These are phyloP conservation scores for Vicia villosa DNA, from an alignment of 306 rosid genomes.

Conservation along the genomic window DNA sequence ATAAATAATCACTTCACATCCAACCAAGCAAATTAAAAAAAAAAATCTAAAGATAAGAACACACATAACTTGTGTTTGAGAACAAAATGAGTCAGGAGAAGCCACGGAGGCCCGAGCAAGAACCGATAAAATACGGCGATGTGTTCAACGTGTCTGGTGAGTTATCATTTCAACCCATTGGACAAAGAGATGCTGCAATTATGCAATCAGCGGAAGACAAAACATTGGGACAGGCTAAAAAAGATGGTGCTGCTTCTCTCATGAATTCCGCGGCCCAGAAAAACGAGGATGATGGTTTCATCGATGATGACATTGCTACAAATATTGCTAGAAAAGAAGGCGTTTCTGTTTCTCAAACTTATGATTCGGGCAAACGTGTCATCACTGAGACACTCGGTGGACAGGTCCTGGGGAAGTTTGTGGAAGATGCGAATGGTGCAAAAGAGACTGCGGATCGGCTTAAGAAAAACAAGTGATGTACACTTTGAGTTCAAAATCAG, in stretches of 20 bases:
- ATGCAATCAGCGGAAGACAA: conserved; percentile 55
- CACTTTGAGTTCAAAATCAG: too few species aligned
- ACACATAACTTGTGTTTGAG: neutral
- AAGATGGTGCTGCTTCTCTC: conserved; percentile 49
- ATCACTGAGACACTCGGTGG: conserved; percentile 48
- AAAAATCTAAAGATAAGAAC: too few species aligned
- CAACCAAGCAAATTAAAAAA: too few species aligned
- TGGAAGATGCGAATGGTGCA: neutral
- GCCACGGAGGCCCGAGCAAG: conserved; percentile 21
- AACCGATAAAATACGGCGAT: conserved; percentile 51
- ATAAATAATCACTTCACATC: neutral
- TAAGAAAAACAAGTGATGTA: too few species aligned
- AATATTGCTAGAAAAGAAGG: conserved; percentile 44
- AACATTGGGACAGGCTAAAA: conserved; percentile 39
- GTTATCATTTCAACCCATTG: conserved; percentile 45
- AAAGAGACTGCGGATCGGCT: neutral
- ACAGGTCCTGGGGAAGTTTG: conserved; percentile 41
- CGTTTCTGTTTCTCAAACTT: conserved; percentile 25
- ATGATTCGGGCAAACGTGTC: conserved; percentile 34
- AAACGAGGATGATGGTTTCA: conserved; percentile 43
- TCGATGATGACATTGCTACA: conserved; percentile 30
- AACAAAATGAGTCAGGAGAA: conserved; percentile 45
- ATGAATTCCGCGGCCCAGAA: conserved; percentile 53
- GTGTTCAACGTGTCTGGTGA: conserved; percentile 61
- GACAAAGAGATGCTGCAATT: conserved; percentile 49